Evolutionary conservation across 2,329 filamentous ascomycete genomes (phyloP), one percentile per base, ranked within the genome.

Genomic region (Pseudogymnoascus sp.): DNA sequence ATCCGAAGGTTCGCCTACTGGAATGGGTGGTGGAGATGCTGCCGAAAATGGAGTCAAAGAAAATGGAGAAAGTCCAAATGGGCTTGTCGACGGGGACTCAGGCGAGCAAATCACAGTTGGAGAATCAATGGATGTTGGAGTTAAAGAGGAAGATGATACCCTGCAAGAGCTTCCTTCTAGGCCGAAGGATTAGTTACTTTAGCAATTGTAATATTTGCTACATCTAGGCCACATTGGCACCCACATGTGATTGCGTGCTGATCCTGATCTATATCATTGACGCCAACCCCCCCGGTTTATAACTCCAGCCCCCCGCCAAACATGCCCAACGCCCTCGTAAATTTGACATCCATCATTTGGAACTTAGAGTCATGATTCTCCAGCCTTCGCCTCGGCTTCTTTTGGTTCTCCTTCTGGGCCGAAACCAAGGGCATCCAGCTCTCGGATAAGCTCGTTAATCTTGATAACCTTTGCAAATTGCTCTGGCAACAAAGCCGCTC

Each of bases 381-480:
- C 38, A 22, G 54, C 39, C 58, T 57, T 60, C 22, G 16, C 50
- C 43, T 57, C 60, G 20, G 65, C 66, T n/a, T 39, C 70, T 68
- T 81, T 81, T 68, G 79, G 81, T 64, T 92, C 88, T 2, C 87
- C 90, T 8, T 95, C 88, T 1, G 83, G 76, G 72, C 95, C 88
- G 65, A 97, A 91, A 0, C 93, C 93, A 28, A 99, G 79, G 2
- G 84, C 82, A 69, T 95, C 90, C 61, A 99, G 77, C 72, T 97
- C 92, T 11, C 92, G 84, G 62, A 97, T 86, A 58, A 99, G 81
- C 77, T 99, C 94, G 65, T 90, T 91, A 73, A 99, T 96, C 75
- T 94, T 96, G 73, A 96, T 95, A 61, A 99, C 90, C 78, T 99
- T 99, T 68, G 93, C 92, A 65, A 97, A 88, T 77, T 99, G 94